Evolutionary conservation across 805 yeast species (phyloP).

Genomic region (Maudiozyma barnettii): DNA sequence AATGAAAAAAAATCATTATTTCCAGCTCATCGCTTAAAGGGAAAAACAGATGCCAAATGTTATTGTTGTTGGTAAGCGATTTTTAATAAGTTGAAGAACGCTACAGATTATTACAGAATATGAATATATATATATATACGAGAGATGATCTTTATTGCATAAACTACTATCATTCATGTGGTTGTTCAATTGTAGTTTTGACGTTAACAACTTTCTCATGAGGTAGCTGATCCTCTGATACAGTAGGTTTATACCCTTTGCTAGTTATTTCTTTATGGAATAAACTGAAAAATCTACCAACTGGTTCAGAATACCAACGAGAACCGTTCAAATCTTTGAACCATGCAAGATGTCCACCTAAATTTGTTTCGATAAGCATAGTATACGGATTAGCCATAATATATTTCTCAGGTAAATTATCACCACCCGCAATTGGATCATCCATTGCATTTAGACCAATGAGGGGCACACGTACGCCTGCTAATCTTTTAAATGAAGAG

Average conservation of each 20-base stretch:
- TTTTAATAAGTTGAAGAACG: not conserved
- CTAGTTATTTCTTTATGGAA: slow-evolving; percentile 27
- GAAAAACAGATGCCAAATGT: no score
- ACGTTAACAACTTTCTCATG: slow-evolving; percentile 9
- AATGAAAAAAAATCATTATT: not conserved
- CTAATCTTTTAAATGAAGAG: slow-evolving; percentile 45
- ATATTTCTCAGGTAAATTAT: slow-evolving; percentile 41
- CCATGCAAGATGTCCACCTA: slow-evolving; percentile 85
- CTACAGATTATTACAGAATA: not conserved
- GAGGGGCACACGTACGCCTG: slow-evolving; percentile 50
- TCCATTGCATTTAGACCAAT: slow-evolving; percentile 56
- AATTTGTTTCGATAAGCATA: slow-evolving; percentile 46
- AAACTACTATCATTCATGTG: not conserved
- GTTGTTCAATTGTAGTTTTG: slow-evolving; percentile 9
- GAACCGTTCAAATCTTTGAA: slow-evolving; percentile 43
- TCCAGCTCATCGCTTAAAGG: not conserved
- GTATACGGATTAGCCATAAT: slow-evolving; percentile 49
- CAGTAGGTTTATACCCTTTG: slow-evolving; percentile 13
- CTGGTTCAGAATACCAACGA: slow-evolving; percentile 57
- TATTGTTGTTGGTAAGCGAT: not conserved
- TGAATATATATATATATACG: not conserved
- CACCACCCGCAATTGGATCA: slow-evolving; percentile 61
- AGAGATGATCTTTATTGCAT: not conserved
- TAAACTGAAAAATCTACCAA: slow-evolving; percentile 35
- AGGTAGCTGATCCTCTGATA: slow-evolving; percentile 9